These are phyloP conservation scores for Fusarium tuaranense DNA, from an alignment of 2,329 filamentous ascomycete species.

Conservation along the genomic window DNA sequence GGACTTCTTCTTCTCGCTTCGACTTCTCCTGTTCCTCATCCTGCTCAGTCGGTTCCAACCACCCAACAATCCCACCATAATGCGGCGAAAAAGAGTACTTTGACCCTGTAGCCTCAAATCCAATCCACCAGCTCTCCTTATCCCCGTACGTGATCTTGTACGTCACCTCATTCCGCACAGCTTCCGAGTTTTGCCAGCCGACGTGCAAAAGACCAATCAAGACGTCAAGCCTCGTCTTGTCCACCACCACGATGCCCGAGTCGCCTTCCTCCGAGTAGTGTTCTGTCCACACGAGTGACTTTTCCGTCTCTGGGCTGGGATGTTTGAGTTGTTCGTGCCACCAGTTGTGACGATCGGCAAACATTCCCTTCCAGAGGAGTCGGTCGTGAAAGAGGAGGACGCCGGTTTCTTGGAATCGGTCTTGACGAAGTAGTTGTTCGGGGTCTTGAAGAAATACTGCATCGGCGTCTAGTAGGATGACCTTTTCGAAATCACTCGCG, in stretches of 20 bases:
- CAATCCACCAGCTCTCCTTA: conserved; percentile 61
- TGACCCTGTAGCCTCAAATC: conserved; percentile 54
- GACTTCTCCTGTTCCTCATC: neutral
- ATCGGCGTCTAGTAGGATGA: conserved; percentile 55
- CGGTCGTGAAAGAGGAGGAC: conserved; percentile 56
- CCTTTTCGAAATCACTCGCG: conserved; percentile 51
- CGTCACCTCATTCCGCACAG: conserved; percentile 54
- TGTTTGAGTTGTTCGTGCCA: conserved; percentile 52
- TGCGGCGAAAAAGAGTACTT: conserved; percentile 54
- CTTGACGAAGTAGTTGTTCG: conserved; percentile 47
- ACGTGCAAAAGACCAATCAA: conserved; percentile 55
- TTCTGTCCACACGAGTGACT: conserved; percentile 54
- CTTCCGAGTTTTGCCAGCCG: conserved; percentile 58
- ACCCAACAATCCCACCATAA: conserved; percentile 56
- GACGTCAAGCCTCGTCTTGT: conserved; percentile 53
- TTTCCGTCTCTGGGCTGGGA: conserved; percentile 48
- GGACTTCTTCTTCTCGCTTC: conserved; percentile 18
- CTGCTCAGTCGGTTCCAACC: conserved; percentile 30
- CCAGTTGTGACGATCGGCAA: conserved; percentile 52
- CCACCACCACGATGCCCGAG: conserved; percentile 55
- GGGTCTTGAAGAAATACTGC: conserved; percentile 54
- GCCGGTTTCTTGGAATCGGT: conserved; percentile 48
- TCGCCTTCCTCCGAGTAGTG: conserved; percentile 57
- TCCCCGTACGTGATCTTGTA: conserved; percentile 58
- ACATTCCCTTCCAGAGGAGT: conserved; percentile 52